Base-by-base conservation (phyloP, 306 rosid genomes). In the Quercus dentata region DNA sequence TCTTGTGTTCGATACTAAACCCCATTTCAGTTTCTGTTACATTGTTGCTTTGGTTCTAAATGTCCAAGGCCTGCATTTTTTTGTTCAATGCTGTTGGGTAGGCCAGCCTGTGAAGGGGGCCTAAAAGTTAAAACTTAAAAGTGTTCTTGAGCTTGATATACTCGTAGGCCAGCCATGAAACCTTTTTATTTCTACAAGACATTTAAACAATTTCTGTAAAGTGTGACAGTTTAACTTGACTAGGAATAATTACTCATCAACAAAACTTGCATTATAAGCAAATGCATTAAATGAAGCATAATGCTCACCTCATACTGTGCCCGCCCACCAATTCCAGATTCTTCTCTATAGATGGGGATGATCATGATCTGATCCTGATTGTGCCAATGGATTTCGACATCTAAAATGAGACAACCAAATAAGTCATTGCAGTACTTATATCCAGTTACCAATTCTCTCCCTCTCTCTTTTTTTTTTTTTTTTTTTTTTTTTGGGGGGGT, bases 301-400 rank as follows among this genome's bases (percentile, higher is more conserved):
- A 64, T 33, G 70, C 92, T 79, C 75, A 90, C 97, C 93, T 92
- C 95, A 84, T 91, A 94, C 76, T 69, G 90, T 7, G 97, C 86
- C 51, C 63, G 88, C 71, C 92, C 92, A 78, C 88, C 86, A 38
- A 88, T 59, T 57, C 99, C 97, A 85, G 85, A 78, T 78, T 91
- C 90, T 71, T 91, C 95, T 80, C 83, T 89, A 41, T 77, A 76
- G 75, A 87, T 79, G 76, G 76, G 91, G 79, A 78, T 82, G 31
- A 90, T 54, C 76, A 75, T 73, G 44, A 85, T 80, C 81, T 79
- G 86, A 83, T 91, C 88, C 20, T 71, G 90, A 71, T 81, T 80
- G 57, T 81, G 85, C 92, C 92, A 83, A 73, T 75, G 78, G 80
- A 91, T 86, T 75, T 92, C 94, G 68, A 94, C 91, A 85, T 84